A percentile compares a stretch with the other conserved stretches of the same genome.
These are phyloP conservation scores for Discostella pseudostelligera DNA, from an alignment of 108 stramenopile species.

Conservation along the genomic window DNA sequence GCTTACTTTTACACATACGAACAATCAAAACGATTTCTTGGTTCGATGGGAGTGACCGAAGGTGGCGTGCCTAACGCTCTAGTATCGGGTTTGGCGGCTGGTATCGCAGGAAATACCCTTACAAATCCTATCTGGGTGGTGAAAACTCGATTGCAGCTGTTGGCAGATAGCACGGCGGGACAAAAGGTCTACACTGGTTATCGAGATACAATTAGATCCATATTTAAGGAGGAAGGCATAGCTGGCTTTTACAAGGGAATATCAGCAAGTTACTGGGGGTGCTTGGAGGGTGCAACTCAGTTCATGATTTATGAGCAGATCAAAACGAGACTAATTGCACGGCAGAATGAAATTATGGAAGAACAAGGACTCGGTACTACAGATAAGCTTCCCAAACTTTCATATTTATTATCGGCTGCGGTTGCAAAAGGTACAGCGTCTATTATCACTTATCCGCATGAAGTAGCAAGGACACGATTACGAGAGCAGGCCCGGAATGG, in stretches of 20 bases:
- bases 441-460: conserved; percentile 91
- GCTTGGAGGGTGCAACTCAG: conserved; percentile 86
- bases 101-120: conserved; percentile 74
- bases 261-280: conserved; percentile 92
- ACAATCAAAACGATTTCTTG: conserved; percentile 56
- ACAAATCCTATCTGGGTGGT: conserved; percentile 97
- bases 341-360: conserved; percentile 53
- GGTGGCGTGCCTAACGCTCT: conserved; percentile 66
- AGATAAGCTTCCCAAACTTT: conserved; percentile 62
- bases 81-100: conserved; percentile 62
- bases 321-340: conserved; percentile 62
- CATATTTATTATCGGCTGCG: conserved; percentile 80
- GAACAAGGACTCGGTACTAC: conserved; percentile 56
- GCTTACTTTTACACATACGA: conserved; percentile 89
- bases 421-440: conserved; percentile 80
- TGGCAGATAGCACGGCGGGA: conserved; percentile 76
- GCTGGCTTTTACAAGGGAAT: conserved; percentile 91
- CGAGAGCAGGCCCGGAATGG: conserved; percentile 88
- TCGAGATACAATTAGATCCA: conserved; percentile 71
- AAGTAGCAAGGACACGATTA: conserved; percentile 90
- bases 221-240: conserved; percentile 77
- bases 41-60: conserved; percentile 49
- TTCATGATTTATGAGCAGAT: conserved; percentile 92
- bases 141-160: conserved; percentile 85
- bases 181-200: conserved; percentile 79